These are phyloP conservation scores for Silene uniflora DNA, from an alignment of 148 eudicot species.

Conservation along the genomic window DNA sequence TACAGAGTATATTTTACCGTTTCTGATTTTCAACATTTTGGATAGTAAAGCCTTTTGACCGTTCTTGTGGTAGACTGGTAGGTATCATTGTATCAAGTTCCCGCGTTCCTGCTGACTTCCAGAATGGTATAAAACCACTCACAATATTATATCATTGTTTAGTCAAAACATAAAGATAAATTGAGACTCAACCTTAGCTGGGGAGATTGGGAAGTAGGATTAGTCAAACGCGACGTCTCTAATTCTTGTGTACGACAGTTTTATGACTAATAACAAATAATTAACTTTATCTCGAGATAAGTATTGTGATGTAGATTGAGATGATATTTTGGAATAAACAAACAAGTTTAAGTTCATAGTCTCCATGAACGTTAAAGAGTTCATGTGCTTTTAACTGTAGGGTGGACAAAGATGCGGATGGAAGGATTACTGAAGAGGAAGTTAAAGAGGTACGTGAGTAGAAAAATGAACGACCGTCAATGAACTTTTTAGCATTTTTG, in stretches of 20 bases:
- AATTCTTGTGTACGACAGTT: not conserved
- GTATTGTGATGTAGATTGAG: no score
- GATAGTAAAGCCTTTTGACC: not conserved
- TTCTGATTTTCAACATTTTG: not conserved
- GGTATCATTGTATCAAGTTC: not conserved
- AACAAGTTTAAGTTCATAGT: no score
- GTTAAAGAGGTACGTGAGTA: constrained; percentile 39
- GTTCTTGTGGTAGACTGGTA: not conserved
- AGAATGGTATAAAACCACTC: constrained; percentile 5
- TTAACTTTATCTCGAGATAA: no score
- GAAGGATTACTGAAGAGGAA: constrained; percentile 49
- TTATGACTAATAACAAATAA: not conserved
- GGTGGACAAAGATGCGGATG: constrained; percentile 55
- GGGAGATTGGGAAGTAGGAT: not conserved
- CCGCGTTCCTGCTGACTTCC: not conserved
- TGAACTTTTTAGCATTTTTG: not conserved
- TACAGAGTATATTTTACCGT: not conserved
- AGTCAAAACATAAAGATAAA: not conserved
- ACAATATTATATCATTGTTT: not conserved
- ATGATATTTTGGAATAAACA: no score
- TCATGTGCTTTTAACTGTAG: constrained; percentile 18
- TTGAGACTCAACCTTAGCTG: not conserved
- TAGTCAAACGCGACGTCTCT: constrained; percentile 1
- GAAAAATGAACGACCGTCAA: not conserved
- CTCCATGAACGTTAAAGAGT: no score